phyloP scores from a whole-genome alignment of 2,329 filamentous ascomycete species.

The Beauveria sp. region DNA sequence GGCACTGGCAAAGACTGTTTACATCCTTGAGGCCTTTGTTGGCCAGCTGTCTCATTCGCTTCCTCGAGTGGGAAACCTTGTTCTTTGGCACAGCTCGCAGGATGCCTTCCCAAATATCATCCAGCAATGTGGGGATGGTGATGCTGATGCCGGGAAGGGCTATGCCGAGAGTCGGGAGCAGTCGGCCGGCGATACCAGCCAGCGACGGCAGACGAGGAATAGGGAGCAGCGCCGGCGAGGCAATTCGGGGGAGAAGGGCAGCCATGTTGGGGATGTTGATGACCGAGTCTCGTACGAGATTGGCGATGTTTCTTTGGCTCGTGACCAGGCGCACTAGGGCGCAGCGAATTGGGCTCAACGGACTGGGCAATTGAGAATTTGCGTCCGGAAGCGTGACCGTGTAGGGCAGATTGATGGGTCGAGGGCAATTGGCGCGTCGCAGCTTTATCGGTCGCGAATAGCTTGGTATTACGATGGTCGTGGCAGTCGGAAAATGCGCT shows the following conservation, averaged over 20 bases:
- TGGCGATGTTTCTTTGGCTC: not conserved
- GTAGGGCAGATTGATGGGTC: not conserved
- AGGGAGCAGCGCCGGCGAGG: slow-evolving; percentile 32
- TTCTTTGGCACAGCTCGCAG: slow-evolving; percentile 94
- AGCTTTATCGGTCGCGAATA: not conserved
- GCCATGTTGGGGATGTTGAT: slow-evolving; percentile 34
- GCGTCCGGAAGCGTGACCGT: not conserved
- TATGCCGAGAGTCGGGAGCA: slow-evolving; percentile 48
- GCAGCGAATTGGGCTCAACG: not conserved
- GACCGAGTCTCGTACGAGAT: not conserved
- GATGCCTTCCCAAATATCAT: slow-evolving; percentile 86
- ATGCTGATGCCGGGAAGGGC: slow-evolving; percentile 54
- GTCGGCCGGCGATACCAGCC: slow-evolving; percentile 36
- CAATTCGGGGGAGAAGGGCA: slow-evolving; percentile 48
- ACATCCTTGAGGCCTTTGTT: slow-evolving; percentile 93
- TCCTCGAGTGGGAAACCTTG: slow-evolving; percentile 96
- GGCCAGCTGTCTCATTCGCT: slow-evolving; percentile 85
- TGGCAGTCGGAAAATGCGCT: slow-evolving; percentile 1
- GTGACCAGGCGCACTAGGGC: not conserved
- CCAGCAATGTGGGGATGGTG: slow-evolving; percentile 53
- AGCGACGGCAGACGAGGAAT: slow-evolving; percentile 35
- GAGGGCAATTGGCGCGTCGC: not conserved
- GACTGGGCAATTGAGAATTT: not conserved
- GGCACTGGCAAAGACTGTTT: slow-evolving; percentile 78
- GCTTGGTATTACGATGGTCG: not conserved